Evolutionary conservation across 2,329 filamentous ascomycete genomes (phyloP), one percentile per base, ranked within the genome.

Genomic region (Hypomyces rosellus): DNA sequence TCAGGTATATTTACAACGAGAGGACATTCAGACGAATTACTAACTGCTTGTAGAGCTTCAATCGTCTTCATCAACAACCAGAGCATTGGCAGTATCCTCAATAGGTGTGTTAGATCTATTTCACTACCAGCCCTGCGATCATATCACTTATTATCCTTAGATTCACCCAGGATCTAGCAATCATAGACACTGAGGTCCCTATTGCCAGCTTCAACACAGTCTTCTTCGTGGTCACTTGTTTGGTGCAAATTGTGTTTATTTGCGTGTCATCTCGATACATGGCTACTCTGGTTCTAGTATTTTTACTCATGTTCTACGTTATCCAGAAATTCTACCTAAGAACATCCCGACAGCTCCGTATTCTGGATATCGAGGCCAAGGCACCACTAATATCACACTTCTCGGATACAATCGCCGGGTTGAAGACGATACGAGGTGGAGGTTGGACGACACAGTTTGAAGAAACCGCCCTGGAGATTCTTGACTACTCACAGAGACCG

Each of bases 401-500:
- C 13, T 65, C 69, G 7, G 75, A 77, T 51, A 70, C 68, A 3
- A 63, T 77, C 3, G 67, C 69, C 12, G 77, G 77, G 0, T 59
- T 78, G 2, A 63, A 65, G 0, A 78, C 74, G 0, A 66, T 80
- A 4, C 65, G 76, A 16, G 72, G 75, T 2, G 78, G 77, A 55
- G 68, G 69, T 7, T 80, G 77, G 77, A 61, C 71, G 40, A 55
- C 63, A 1, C 59, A 58, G 2, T 69, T 73, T 46, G 61, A 68
- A 34, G 58, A 67, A 30, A 65, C 66, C 34, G 75, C 73, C 41
- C 57, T 70, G 4, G 52, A 55, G 12, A 63, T 77, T 0, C 62
- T 80, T 1, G 72, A 79, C 52, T 57, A 60, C 12, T 77, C 74
- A 0, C 77, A 80, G 51, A 63, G 67, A 20, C 76, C 77, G 1